Conservation (phyloP, 176 grass and related monocot genomes). For the Hordeum marinum region DNA sequence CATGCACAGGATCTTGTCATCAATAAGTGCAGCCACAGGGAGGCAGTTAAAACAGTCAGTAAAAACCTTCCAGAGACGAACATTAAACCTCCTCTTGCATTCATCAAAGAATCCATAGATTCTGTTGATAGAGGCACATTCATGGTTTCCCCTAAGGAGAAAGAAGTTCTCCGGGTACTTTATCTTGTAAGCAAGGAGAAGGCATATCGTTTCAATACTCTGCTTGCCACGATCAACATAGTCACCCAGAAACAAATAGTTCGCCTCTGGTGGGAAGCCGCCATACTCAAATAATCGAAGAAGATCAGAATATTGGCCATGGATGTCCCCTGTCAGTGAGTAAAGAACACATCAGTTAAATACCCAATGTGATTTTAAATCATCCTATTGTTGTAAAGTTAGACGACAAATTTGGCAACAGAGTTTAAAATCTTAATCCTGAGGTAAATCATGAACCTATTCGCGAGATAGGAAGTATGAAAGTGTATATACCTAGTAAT, state of each 20-base stretch:
- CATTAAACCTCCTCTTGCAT: slow-evolving; percentile 69
- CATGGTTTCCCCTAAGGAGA: slow-evolving; percentile 77
- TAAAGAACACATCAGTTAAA: slow-evolving; percentile 2
- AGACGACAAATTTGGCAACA: not conserved
- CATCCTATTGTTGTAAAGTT: not conserved
- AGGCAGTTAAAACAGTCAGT: slow-evolving; percentile 79
- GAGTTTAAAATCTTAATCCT: not conserved
- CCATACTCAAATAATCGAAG: slow-evolving; percentile 77
- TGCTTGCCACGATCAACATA: slow-evolving; percentile 77
- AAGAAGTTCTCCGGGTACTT: slow-evolving; percentile 70
- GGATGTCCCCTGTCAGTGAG: slow-evolving; percentile 54
- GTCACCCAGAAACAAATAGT: slow-evolving; percentile 66
- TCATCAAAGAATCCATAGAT: slow-evolving; percentile 82
- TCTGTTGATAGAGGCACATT: slow-evolving; percentile 71
- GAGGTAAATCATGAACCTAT: not conserved
- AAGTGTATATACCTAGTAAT: not conserved
- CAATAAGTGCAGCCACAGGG: slow-evolving; percentile 64
- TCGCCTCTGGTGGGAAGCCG: slow-evolving; percentile 57
- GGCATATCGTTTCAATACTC: slow-evolving; percentile 71
- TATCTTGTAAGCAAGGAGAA: slow-evolving; percentile 69
- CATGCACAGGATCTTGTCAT: slow-evolving; percentile 84
- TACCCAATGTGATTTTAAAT: not conserved
- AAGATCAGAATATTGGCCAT: slow-evolving; percentile 72
- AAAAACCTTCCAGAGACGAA: slow-evolving; percentile 69
- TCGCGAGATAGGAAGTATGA: not conserved